Conservation (phyloP, 768 basidiomycete species). For the Cystofilobasidium capitatum region DNA sequence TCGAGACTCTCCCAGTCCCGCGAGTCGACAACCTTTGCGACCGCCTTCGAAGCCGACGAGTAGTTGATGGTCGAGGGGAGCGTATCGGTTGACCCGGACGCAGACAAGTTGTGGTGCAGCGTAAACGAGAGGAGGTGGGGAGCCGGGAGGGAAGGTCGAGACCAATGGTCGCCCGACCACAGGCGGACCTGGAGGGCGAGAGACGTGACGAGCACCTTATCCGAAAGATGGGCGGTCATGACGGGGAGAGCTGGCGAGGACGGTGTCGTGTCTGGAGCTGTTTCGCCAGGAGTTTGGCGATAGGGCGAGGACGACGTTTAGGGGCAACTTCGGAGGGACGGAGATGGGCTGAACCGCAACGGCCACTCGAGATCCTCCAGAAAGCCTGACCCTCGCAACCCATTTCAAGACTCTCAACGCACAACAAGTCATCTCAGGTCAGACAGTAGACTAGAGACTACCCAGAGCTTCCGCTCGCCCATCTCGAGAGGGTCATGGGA, state of each 20-base stretch:
- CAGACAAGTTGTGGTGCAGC: conserved; percentile 6
- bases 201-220: conserved; percentile 23
- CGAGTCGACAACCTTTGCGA: background rate
- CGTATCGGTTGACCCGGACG: conserved; percentile 16
- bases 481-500: no score
- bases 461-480: no score
- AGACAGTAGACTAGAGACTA: no score
- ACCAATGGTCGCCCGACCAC: conserved; percentile 22
- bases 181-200: conserved; percentile 16
- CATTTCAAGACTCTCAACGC: no score
- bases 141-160: conserved; percentile 6
- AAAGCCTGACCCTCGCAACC: no score
- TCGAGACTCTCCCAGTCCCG: conserved; percentile 14
- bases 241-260: background rate
- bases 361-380: no score
- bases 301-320: no score
- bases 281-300: no score
- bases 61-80: conserved; percentile 24
- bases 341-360: no score
- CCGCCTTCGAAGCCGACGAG: conserved; percentile 21
- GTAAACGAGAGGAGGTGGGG: conserved; percentile 17
- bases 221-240: background rate
- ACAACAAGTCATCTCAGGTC: no score
- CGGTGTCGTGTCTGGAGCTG: no score
- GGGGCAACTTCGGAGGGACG: no score